These are phyloP conservation scores for Aspergillus sp. DNA, from an alignment of 2,329 filamentous ascomycete species.

Conservation along the genomic window DNA sequence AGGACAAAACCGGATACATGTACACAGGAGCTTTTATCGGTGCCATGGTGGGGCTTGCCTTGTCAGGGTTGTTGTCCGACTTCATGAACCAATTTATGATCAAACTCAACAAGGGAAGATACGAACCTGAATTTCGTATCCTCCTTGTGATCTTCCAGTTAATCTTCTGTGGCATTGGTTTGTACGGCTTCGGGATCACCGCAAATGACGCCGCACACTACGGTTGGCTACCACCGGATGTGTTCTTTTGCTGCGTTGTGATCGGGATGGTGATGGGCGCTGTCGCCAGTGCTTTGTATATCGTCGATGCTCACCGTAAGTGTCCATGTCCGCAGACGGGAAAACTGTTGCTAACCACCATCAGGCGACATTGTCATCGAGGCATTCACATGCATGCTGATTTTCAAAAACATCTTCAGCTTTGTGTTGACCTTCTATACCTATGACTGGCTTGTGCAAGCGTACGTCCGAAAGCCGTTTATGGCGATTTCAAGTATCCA, in stretches of 20 bases:
- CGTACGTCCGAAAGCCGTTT: slow-evolving; percentile 62
- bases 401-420: slow-evolving; percentile 94
- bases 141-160: slow-evolving; percentile 80
- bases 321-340: slow-evolving; percentile 19
- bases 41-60: slow-evolving; percentile 70
- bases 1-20: slow-evolving; percentile 79
- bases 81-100: slow-evolving; percentile 70
- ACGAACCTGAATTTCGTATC: slow-evolving; percentile 89
- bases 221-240: slow-evolving; percentile 70
- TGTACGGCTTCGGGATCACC: slow-evolving; percentile 83
- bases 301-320: slow-evolving; percentile 87
- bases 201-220: slow-evolving; percentile 61
- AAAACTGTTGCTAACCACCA: background rate
- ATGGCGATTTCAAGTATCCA: slow-evolving; percentile 73
- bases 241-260: slow-evolving; percentile 82
- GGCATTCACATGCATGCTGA: slow-evolving; percentile 82
- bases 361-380: slow-evolving; percentile 77
- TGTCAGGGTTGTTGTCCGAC: slow-evolving; percentile 76
- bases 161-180: slow-evolving; percentile 71
- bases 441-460: slow-evolving; percentile 73
- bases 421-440: slow-evolving; percentile 82
- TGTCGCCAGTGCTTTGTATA: slow-evolving; percentile 80
- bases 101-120: slow-evolving; percentile 72
- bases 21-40: slow-evolving; percentile 86
- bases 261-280: slow-evolving; percentile 90